Percentiles rank a stretch among this genome's conserved stretches.
Conservation (phyloP, 768 basidiomycete species). For the Pseudohyphozyma bogoriensis region DNA sequence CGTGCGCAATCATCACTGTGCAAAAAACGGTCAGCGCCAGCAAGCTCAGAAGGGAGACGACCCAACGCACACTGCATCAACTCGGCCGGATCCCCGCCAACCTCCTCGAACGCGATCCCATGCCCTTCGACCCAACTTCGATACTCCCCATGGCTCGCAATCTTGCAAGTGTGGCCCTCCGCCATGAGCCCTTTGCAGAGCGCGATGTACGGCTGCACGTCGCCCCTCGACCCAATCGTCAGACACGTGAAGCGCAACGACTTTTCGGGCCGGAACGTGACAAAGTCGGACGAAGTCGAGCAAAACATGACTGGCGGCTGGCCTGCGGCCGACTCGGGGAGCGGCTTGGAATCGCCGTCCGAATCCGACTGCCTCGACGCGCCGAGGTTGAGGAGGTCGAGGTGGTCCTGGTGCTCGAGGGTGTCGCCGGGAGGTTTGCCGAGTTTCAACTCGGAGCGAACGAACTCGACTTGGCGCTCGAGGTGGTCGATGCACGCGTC, state of each 20-base stretch:
- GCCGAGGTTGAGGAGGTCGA: conserved; percentile 78
- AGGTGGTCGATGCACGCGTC: conserved; percentile 64
- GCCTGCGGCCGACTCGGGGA: conserved; percentile 18
- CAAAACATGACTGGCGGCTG: conserved; percentile 78
- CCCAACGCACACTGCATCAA: conserved; percentile 59
- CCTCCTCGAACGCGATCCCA: conserved; percentile 88
- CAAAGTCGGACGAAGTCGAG: conserved; percentile 86
- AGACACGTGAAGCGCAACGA: conserved; percentile 83
- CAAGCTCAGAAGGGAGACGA: background rate
- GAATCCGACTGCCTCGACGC: conserved; percentile 32
- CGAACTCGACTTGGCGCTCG: conserved; percentile 68
- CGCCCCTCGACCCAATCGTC: conserved; percentile 91
- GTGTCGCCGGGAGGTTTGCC: conserved; percentile 40
- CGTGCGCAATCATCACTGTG: conserved; percentile 90
- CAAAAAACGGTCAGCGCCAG: background rate
- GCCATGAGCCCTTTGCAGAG: conserved; percentile 81
- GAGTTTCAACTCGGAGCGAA: conserved; percentile 45
- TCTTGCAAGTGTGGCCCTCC: conserved; percentile 78
- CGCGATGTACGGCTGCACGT: conserved; percentile 97
- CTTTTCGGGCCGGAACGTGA: conserved; percentile 86
- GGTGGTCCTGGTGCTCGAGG: conserved; percentile 56
- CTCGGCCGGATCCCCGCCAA: conserved; percentile 95
- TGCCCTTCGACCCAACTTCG: conserved; percentile 64
- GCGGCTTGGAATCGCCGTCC: conserved; percentile 18
- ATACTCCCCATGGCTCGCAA: conserved; percentile 93